Conservation (phyloP, 306 rosid species). For the Malus asiatica region DNA sequence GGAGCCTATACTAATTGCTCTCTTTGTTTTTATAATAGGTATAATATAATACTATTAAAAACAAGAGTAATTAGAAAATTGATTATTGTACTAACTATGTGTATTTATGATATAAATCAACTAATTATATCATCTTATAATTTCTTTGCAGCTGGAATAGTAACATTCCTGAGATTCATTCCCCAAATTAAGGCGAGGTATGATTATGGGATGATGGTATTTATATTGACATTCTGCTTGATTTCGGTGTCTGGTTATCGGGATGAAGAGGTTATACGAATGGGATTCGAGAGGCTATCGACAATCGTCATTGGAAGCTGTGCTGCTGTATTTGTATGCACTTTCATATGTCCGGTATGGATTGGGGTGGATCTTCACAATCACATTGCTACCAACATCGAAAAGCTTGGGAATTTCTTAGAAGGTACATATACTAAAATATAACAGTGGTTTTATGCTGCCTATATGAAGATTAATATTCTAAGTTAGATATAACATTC, state of each 20-base stretch:
- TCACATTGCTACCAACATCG: slow-evolving; percentile 11
- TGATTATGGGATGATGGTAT: slow-evolving; percentile 15
- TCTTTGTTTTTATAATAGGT: slow-evolving; percentile 17
- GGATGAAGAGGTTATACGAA: slow-evolving; percentile 1
- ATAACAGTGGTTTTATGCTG: not conserved
- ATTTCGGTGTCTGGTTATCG: slow-evolving; percentile 19
- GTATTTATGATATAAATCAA: not conserved
- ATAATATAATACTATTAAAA: not conserved
- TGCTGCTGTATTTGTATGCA: not conserved
- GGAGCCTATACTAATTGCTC: slow-evolving; percentile 18
- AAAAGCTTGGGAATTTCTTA: slow-evolving; percentile 19
- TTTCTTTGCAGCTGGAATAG: not conserved
- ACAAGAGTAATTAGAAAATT: not conserved
- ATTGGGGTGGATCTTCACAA: slow-evolving; percentile 16
- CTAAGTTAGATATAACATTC: not conserved
- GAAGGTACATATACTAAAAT: slow-evolving; percentile 3
- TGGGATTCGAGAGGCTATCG: not conserved
- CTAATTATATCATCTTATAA: not conserved
- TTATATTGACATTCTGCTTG: slow-evolving; percentile 19
- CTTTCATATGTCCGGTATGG: slow-evolving; percentile 16
- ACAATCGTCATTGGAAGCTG: slow-evolving; percentile 11
- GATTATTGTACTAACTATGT: not conserved
- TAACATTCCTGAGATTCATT: slow-evolving; percentile 16
- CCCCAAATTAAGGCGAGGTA: slow-evolving; percentile 23
- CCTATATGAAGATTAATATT: not conserved